phyloP scores from a whole-genome alignment of 768 basidiomycete genomes.

The Panaeolus cyanescens region DNA sequence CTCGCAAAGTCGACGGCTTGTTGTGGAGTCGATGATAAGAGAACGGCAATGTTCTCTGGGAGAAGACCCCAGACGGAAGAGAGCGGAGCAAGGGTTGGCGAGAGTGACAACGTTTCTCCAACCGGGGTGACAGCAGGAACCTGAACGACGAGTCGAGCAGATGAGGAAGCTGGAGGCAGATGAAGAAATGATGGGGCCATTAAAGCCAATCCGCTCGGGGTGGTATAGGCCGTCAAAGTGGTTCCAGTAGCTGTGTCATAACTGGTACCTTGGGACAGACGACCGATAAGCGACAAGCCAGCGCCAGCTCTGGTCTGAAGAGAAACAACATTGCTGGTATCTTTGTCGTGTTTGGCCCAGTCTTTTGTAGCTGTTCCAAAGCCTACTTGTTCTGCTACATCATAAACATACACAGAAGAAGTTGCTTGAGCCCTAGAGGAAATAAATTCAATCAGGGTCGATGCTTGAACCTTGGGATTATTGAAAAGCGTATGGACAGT shows the following conservation, averaged over 20 bases:
- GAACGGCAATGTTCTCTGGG: conserved; percentile 65
- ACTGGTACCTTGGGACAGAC: conserved; percentile 80
- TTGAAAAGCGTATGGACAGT: conserved; percentile 28
- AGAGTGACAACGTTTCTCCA: conserved; percentile 67
- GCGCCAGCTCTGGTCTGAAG: conserved; percentile 87
- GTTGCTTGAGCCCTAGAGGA: conserved; percentile 56
- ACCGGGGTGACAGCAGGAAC: conserved; percentile 74
- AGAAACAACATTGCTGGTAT: conserved; percentile 57
- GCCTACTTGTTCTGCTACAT: conserved; percentile 82
- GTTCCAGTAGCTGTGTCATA: conserved; percentile 60
- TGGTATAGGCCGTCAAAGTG: conserved; percentile 77
- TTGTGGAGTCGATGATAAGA: conserved; percentile 84
- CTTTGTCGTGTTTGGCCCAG: conserved; percentile 48
- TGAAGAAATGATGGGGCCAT: conserved; percentile 82
- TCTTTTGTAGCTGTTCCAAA: conserved; percentile 74
- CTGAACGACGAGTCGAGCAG: conserved; percentile 78
- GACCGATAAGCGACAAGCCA: conserved; percentile 76
- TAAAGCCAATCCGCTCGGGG: conserved; percentile 77
- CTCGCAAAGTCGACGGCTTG: conserved; percentile 79
- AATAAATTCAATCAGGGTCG: conserved; percentile 67
- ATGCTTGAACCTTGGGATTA: conserved; percentile 53
- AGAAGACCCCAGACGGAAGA: conserved; percentile 60
- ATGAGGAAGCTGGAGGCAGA: conserved; percentile 62
- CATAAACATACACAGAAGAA: conserved; percentile 78
- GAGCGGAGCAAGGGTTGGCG: conserved; percentile 75